A percentile compares a stretch with the other conserved stretches of the same genome.
Evolutionary conservation across 768 basidiomycete species (phyloP).

Genomic region (Gymnopilus dilepis): DNA sequence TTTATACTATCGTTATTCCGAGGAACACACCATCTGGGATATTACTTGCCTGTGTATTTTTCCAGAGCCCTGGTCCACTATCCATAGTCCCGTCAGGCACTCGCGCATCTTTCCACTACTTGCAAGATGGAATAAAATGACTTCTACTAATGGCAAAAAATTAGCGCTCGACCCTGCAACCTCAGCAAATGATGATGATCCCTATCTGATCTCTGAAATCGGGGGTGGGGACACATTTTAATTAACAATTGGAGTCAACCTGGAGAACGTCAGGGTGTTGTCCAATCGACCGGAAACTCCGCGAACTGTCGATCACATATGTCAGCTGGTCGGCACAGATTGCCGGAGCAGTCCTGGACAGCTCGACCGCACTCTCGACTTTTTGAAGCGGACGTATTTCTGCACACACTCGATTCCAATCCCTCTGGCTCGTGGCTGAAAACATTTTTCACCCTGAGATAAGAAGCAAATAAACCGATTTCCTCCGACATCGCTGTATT

Average conservation of each 20-base stretch:
- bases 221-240: neutral
- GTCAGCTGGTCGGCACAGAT: neutral
- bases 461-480: neutral
- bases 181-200: neutral
- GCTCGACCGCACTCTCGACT: neutral
- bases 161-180: conserved; percentile 3
- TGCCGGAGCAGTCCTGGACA: neutral
- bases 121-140: too few relatives aligned
- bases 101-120: too few relatives aligned
- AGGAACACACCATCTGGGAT: too few relatives aligned
- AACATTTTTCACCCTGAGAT: too few relatives aligned
- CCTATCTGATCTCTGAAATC: neutral
- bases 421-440: neutral
- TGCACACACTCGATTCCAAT: too few relatives aligned
- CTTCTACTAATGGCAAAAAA: neutral
- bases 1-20: too few relatives aligned
- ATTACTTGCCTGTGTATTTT: too few relatives aligned
- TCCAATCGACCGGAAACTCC: neutral
- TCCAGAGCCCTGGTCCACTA: too few relatives aligned
- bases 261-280: neutral
- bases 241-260: neutral
- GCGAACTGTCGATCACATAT: neutral
- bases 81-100: too few relatives aligned
- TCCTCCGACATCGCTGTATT: neutral
- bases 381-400: too few relatives aligned